A percentile compares a stretch with the other conserved stretches of the same genome.
phyloP scores from a whole-genome alignment of 352 stramenopile genomes.

The Peronospora farinosa region DNA sequence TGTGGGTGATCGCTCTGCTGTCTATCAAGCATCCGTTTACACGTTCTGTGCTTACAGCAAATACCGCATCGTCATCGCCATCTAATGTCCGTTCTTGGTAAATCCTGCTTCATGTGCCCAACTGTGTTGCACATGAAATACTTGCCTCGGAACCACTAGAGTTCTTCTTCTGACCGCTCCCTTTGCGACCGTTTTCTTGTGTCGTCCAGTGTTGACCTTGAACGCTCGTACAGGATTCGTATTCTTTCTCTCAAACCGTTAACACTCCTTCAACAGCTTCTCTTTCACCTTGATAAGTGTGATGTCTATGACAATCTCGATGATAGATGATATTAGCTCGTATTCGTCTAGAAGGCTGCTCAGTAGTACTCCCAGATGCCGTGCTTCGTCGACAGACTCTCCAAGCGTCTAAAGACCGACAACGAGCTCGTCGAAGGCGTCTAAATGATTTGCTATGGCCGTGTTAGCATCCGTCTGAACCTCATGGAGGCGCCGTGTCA shows the following conservation, averaged over 20 bases:
- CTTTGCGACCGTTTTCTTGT: not conserved
- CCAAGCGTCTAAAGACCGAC: constrained; percentile 16
- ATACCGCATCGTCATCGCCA: constrained; percentile 1
- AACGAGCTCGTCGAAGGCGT: constrained; percentile 24
- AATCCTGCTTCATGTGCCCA: constrained; percentile 17
- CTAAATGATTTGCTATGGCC: constrained; percentile 14
- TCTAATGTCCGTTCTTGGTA: not conserved
- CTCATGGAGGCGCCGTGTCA: constrained; percentile 7
- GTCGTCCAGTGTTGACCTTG: not conserved
- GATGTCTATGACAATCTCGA: constrained; percentile 15
- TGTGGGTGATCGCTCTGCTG: constrained; percentile 8
- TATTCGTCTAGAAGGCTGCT: constrained; percentile 26
- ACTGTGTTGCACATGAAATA: constrained; percentile 9
- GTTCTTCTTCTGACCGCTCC: not conserved
- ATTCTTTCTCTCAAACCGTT: constrained; percentile 15
- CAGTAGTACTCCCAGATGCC: constrained; percentile 25
- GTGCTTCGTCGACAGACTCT: constrained; percentile 16
- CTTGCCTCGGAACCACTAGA: constrained; percentile 5
- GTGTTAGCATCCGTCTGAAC: constrained; percentile 4
- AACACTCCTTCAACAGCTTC: constrained; percentile 22
- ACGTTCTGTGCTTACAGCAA: constrained; percentile 1
- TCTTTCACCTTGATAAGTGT: constrained; percentile 22
- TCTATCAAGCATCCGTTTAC: constrained; percentile 4
- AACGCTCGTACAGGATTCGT: not conserved
- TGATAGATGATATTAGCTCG: constrained; percentile 13